Evolutionary conservation across 1,284 basidiomycete genomes (phyloP), one percentile per base, ranked within the genome.

Genomic region (Psilocybe mexicana): DNA sequence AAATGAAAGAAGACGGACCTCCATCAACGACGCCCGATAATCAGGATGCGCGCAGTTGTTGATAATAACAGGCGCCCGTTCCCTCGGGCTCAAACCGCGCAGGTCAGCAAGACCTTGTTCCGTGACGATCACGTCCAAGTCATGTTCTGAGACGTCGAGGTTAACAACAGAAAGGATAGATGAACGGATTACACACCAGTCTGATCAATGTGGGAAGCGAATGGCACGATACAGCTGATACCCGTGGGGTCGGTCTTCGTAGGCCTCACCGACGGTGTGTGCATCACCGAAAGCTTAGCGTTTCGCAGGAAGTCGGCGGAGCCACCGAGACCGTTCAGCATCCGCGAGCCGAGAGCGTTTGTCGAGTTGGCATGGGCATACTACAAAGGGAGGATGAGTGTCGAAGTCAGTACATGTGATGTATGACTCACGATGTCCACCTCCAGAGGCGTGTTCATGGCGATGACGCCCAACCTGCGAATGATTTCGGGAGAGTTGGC

Each of bases 311-410:
- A 82, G 62, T 82, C 80, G 7, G 72, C 79, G 6, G 76, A 79
- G 30, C 79, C 80, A 11, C 80, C 80, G 35, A 83, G 66, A 14
- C 81, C 80, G 65, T 83, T 83, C 33, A 83, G 65, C 80, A 82
- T 82, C 25, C 64, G 52, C 3, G 76, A 78, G 26, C 78, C 77
- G 18, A 78, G 68, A 2, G 77, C 77, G 56, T 74, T 73, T 3
- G 81, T 83, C 18, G 77, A 79, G 71, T 83, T 83, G 4, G 79
- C 79, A 59, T 83, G 81, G 0, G 74, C 78, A 64, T 81, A 79
- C 72, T 78, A 61, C 30, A 6, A 0, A 47, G 2, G 0, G 45
- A 11, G 11, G 25, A 12, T 3, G 26, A 28, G 7, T 6, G 45
- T 6, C 18, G 18, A 18, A 30, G 4, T 33, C 7, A 33, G 47